Conservation (phyloP, 106 monocot species). For the Dactylorhiza incarnata region DNA sequence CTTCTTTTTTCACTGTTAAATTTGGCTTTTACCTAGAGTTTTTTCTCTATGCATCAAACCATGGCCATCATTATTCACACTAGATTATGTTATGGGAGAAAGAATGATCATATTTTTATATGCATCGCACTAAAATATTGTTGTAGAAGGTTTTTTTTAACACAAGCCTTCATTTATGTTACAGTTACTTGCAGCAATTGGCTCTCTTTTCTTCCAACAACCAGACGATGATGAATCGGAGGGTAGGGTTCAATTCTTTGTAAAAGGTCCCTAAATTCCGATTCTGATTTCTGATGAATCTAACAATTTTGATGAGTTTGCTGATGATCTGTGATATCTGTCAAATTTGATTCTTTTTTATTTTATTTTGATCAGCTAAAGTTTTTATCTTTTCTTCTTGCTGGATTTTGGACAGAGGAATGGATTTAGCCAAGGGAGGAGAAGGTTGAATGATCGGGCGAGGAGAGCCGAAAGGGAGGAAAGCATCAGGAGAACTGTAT, state of each 20-base stretch:
- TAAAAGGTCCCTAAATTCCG: no score
- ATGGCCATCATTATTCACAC: no score
- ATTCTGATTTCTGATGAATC: background rate
- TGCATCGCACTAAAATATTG: no score
- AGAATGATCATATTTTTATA: no score
- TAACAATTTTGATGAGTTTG: constrained; percentile 2
- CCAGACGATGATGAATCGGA: background rate
- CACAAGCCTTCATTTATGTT: no score
- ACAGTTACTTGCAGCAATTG: no score
- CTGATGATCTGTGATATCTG: background rate
- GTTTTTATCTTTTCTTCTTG: background rate
- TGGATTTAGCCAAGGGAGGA: constrained; percentile 32
- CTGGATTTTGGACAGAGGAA: constrained; percentile 39
- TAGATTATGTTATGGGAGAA: no score
- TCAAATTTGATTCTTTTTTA: constrained; percentile 2
- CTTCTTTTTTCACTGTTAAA: no score
- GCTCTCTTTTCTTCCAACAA: constrained; percentile 5
- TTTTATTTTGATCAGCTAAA: background rate
- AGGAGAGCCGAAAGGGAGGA: constrained; percentile 55
- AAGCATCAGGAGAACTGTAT: constrained; percentile 60
- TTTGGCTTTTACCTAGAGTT: no score
- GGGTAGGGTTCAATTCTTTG: background rate
- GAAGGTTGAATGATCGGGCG: constrained; percentile 47
- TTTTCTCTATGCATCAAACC: no score
- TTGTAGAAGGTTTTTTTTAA: no score